Evolutionary conservation across 169 alveolate species (phyloP).

Genomic region (Blepharisma undulans): DNA sequence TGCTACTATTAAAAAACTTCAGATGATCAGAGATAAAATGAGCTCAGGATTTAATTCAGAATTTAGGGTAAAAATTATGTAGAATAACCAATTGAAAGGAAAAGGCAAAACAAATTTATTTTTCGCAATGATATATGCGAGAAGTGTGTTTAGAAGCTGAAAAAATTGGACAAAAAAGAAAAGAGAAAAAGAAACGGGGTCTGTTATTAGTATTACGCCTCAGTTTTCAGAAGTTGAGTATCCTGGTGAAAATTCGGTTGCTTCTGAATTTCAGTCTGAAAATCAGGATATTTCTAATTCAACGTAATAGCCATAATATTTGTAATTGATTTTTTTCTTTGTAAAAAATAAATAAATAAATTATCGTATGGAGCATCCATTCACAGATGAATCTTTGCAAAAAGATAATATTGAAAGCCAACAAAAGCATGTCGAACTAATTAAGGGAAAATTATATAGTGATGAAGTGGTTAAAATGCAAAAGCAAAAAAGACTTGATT

Average conservation of each 20-base stretch:
- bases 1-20: neutral
- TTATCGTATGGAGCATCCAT: no score
- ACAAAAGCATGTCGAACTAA: neutral
- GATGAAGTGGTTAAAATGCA: neutral
- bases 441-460: neutral
- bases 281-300: neutral
- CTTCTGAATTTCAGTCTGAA: neutral
- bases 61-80: neutral
- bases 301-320: no score
- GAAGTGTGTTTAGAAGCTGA: conserved; percentile 35
- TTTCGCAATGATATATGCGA: conserved; percentile 11
- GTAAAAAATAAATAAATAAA: no score
- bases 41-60: neutral
- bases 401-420: neutral
- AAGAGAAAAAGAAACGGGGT: neutral
- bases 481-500: neutral
- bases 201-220: conserved; percentile 35
- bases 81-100: neutral
- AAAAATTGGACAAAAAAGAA: conserved; percentile 15
- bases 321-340: no score
- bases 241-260: conserved; percentile 32
- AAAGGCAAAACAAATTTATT: conserved; percentile 1
- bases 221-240: conserved; percentile 6
- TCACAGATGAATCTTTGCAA: neutral
- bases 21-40: neutral